Percentiles rank a stretch among this genome's conserved stretches.
Evolutionary conservation across 2,329 filamentous ascomycete species (phyloP).

Genomic region (Domatiomyces catenatus): DNA sequence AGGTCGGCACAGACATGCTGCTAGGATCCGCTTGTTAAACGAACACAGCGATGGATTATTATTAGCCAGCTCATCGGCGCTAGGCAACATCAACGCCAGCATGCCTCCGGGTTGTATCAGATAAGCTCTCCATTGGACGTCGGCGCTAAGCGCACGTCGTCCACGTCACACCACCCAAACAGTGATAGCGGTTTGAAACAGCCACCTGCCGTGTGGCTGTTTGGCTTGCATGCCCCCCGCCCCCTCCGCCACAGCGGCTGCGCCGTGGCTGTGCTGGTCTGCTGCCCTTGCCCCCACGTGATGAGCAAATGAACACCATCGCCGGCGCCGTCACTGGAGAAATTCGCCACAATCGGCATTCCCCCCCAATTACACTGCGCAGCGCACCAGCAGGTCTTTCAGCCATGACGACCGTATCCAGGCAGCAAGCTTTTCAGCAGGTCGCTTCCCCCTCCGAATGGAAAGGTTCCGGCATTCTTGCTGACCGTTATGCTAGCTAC

Average conservation of each 20-base stretch:
- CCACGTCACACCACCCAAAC: background rate
- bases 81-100: background rate
- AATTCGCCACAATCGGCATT: background rate
- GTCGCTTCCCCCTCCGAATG: conserved; percentile 15
- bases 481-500: conserved; percentile 32
- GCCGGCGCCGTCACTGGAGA: too few relatives aligned
- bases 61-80: background rate
- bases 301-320: background rate
- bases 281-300: background rate
- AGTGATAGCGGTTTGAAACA: background rate
- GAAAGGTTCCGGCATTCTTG: background rate
- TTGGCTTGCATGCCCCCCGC: too few relatives aligned
- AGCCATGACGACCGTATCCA: conserved; percentile 25
- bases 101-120: background rate
- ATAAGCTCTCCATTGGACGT: background rate
- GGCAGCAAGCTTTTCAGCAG: conserved; percentile 29
- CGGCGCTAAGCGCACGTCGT: background rate
- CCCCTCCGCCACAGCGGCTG: background rate
- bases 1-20: too few relatives aligned
- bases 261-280: too few relatives aligned
- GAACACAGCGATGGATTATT: background rate
- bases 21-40: background rate
- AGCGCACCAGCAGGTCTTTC: background rate
- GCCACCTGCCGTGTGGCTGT: too few relatives aligned
- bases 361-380: background rate